A percentile compares a stretch with the other conserved stretches of the same genome.
phyloP scores from a whole-genome alignment of 345 rosid genomes.

The Brassica cretica region DNA sequence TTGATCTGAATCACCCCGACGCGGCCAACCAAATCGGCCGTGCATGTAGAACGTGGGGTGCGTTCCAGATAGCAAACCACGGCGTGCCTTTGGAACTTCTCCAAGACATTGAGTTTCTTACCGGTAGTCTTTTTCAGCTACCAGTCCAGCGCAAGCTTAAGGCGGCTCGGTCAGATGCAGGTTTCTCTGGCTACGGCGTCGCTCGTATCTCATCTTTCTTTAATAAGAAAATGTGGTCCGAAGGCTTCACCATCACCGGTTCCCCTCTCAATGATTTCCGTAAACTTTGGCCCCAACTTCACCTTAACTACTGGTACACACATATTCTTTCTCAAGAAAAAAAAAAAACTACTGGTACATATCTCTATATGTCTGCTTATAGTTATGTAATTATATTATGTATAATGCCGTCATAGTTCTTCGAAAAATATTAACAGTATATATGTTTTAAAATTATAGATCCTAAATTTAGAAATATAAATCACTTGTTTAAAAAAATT shows the following conservation, averaged over 20 bases:
- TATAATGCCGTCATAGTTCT: no score
- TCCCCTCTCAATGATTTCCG: conserved; percentile 64
- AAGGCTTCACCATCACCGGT: conserved; percentile 82
- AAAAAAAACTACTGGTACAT: background rate
- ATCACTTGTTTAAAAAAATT: no score
- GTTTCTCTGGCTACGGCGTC: conserved; percentile 68
- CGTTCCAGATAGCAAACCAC: conserved; percentile 65
- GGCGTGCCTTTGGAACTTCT: conserved; percentile 49
- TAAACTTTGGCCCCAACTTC: conserved; percentile 63
- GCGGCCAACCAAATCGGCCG: conserved; percentile 43
- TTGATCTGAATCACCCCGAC: conserved; percentile 55
- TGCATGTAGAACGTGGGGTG: conserved; percentile 79
- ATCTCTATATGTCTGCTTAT: conserved; percentile 14
- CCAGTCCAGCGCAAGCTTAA: background rate
- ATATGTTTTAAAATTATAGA: no score
- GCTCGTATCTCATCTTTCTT: conserved; percentile 74
- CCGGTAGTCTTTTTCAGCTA: background rate
- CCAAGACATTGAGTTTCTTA: background rate
- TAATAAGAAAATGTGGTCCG: conserved; percentile 80
- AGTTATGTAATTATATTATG: background rate
- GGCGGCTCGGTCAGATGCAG: conserved; percentile 43
- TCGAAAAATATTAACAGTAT: no score
- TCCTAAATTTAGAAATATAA: no score
- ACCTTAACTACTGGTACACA: conserved; percentile 28
- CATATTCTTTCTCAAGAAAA: conserved; percentile 1